Conservation (phyloP, 2,329 filamentous ascomycete genomes). For the Sphaerulina vaccinii region DNA sequence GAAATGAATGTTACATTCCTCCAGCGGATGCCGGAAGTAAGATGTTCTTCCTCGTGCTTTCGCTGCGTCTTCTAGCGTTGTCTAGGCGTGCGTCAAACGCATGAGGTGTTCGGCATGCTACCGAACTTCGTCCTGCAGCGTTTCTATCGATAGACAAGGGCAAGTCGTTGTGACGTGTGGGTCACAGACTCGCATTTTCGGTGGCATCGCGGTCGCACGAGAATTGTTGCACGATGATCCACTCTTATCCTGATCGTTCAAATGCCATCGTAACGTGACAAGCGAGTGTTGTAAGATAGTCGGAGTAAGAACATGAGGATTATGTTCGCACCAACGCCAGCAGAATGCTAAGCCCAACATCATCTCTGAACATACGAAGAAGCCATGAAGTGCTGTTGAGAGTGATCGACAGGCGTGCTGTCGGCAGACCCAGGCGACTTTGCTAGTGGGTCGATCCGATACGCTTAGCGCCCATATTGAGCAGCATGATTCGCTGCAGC, state of each 20-base stretch:
- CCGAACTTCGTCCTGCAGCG: constrained; percentile 21
- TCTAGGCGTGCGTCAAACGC: constrained; percentile 19
- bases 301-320: no score
- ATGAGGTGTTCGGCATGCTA: constrained; percentile 1
- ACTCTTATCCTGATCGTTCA: constrained; percentile 1
- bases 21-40: constrained; percentile 6
- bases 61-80: constrained; percentile 17
- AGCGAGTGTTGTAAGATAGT: no score
- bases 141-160: no score
- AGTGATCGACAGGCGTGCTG: constrained; percentile 1
- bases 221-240: constrained; percentile 9
- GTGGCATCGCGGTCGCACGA: constrained; percentile 19
- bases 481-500: neutral
- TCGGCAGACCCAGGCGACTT: neutral
- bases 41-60: constrained; percentile 16
- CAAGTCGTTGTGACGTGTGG: constrained; percentile 5
- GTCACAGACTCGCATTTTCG: constrained; percentile 10
- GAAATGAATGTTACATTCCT: neutral
- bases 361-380: no score
- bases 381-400: constrained; percentile 1
- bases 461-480: no score
- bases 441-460: neutral
- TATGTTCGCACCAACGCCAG: no score
- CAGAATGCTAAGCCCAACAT: no score
- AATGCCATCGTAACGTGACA: no score